These are phyloP conservation scores for Annulohypoxylon bovei DNA, from an alignment of 495 filamentous ascomycete species.

Conservation along the genomic window DNA sequence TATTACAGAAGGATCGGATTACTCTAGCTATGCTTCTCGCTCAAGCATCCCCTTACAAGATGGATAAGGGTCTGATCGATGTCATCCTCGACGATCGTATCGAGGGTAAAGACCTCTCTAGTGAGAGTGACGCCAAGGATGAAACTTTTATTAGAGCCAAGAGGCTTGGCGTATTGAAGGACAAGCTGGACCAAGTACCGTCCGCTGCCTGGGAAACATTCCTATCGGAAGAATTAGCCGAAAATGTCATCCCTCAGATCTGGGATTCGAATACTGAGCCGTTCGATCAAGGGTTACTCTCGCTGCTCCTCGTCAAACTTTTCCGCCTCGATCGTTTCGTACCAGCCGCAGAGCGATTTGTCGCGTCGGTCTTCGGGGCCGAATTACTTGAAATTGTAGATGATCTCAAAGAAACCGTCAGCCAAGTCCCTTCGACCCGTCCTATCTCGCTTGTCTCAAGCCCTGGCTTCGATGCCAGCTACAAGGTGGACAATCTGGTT, in stretches of 20 bases:
- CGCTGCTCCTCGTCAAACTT: slow-evolving; percentile 88
- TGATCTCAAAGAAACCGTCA: slow-evolving; percentile 85
- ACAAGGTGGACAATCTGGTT: slow-evolving; percentile 96
- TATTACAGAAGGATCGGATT: slow-evolving; percentile 93
- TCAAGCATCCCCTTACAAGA: slow-evolving; percentile 90
- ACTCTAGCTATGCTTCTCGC: slow-evolving; percentile 96
- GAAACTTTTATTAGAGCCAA: slow-evolving; percentile 74
- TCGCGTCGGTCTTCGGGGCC: slow-evolving; percentile 87
- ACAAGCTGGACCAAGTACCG: slow-evolving; percentile 69
- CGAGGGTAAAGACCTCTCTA: slow-evolving; percentile 81
- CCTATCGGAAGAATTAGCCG: slow-evolving; percentile 84
- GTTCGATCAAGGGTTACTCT: slow-evolving; percentile 81
- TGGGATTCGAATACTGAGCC: slow-evolving; percentile 73
- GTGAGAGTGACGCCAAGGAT: slow-evolving; percentile 67
- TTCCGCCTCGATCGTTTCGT: slow-evolving; percentile 97
- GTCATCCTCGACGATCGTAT: slow-evolving; percentile 81
- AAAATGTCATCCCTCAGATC: slow-evolving; percentile 81
- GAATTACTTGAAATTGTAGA: slow-evolving; percentile 81
- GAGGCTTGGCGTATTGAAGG: slow-evolving; percentile 77
- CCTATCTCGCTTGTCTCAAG: slow-evolving; percentile 93
- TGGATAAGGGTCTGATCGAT: slow-evolving; percentile 90
- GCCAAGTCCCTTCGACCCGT: slow-evolving; percentile 82
- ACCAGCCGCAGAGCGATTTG: slow-evolving; percentile 88
- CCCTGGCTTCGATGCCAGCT: slow-evolving; percentile 97
- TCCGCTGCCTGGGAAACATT: slow-evolving; percentile 79